Evolutionary conservation across 805 yeast species (phyloP).

Genomic region (Maudiozyma saulgeensis): DNA sequence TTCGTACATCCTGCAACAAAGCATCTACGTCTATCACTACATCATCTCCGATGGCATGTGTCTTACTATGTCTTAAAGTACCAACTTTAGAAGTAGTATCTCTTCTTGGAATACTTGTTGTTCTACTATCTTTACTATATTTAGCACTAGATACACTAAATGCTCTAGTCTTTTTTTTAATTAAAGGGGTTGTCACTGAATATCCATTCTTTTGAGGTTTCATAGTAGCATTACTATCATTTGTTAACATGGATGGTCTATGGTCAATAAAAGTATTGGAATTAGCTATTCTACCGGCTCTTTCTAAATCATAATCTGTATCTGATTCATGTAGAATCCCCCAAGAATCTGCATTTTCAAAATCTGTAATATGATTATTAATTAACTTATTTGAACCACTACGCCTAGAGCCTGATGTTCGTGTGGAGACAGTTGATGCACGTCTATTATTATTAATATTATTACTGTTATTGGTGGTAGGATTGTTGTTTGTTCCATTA

Average conservation of each 20-base stretch:
- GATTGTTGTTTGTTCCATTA: too few species aligned
- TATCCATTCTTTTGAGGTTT: neutral
- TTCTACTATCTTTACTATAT: neutral
- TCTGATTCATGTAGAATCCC: constrained; percentile 27
- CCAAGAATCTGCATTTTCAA: constrained; percentile 27
- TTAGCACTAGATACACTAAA: neutral
- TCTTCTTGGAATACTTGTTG: neutral
- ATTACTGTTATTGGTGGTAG: neutral
- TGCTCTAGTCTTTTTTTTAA: neutral
- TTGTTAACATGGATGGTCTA: constrained; percentile 13
- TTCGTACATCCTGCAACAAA: constrained; percentile 23
- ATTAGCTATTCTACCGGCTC: constrained; percentile 7
- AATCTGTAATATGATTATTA: constrained; percentile 14
- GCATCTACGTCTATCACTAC: constrained; percentile 30
- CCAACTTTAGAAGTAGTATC: neutral
- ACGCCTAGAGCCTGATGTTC: constrained; percentile 1
- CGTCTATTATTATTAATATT: neutral
- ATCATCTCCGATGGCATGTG: constrained; percentile 7
- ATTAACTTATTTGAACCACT: neutral
- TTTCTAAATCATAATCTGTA: constrained; percentile 8
- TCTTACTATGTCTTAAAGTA: neutral
- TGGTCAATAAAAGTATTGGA: constrained; percentile 20
- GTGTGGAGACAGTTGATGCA: neutral
- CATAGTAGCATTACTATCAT: neutral
- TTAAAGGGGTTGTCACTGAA: neutral